Conservation (phyloP, 1,284 basidiomycete species). For the Rhizoctonia solani region DNA sequence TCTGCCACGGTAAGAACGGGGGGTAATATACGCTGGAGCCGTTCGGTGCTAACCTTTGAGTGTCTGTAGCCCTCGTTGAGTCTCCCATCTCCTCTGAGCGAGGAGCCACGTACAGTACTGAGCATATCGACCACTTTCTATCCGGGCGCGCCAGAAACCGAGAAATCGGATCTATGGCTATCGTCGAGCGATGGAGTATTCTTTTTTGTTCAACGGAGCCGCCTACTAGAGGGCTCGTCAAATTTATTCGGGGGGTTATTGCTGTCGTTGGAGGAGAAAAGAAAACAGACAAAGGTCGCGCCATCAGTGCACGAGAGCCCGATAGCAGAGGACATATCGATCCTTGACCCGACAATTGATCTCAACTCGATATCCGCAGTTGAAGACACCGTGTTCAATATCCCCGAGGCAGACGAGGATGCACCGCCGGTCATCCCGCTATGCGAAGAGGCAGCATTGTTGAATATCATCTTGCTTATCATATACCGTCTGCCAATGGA, state of each 20-base stretch:
- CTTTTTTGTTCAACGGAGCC: conserved; percentile 38
- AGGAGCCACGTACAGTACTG: conserved; percentile 32
- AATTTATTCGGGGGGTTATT: conserved; percentile 36
- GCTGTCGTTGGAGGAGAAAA: not conserved
- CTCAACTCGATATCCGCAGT: conserved; percentile 24
- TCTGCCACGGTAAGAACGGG: conserved; percentile 20
- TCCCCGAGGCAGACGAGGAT: not conserved
- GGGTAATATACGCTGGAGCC: too few relatives aligned
- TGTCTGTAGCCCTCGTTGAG: conserved; percentile 2
- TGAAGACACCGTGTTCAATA: conserved; percentile 3
- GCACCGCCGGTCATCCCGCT: conserved; percentile 28
- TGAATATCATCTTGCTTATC: conserved; percentile 38
- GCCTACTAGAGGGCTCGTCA: conserved; percentile 29
- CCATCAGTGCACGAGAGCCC: conserved; percentile 4
- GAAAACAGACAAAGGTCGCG: not conserved
- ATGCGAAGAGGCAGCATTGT: conserved; percentile 15
- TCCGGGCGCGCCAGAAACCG: conserved; percentile 32
- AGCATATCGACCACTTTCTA: conserved; percentile 39
- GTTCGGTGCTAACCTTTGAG: too few relatives aligned
- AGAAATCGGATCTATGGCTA: conserved; percentile 36
- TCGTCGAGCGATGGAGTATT: conserved; percentile 35
- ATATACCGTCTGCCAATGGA: conserved; percentile 37
- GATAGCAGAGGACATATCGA: conserved; percentile 22
- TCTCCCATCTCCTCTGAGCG: conserved; percentile 10
- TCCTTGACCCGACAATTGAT: conserved; percentile 31